Conservation (phyloP, 106 monocot species). For the Xerophyta viscosa region DNA sequence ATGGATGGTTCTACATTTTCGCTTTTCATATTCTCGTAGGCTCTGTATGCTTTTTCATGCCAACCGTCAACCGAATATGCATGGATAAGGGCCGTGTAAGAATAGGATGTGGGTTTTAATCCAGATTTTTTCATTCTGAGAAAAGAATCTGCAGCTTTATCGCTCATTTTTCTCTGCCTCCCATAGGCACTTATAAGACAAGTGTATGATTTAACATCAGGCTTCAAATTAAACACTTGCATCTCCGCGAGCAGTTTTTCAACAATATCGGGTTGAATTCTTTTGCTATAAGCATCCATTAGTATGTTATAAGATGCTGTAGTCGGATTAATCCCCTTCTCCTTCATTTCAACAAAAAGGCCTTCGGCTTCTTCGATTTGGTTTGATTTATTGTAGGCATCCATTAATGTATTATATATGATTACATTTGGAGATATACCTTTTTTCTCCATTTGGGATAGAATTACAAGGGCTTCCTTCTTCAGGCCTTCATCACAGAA, state of each 20-base stretch:
- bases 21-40: constrained; percentile 70
- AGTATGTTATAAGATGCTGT: constrained; percentile 74
- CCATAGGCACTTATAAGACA: constrained; percentile 88
- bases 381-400: constrained; percentile 74
- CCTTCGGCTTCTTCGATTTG: constrained; percentile 92
- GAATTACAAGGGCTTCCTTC: constrained; percentile 86
- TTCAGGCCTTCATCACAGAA: constrained; percentile 85
- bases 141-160: constrained; percentile 81
- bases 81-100: constrained; percentile 86
- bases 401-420: constrained; percentile 90
- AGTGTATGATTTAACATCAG: constrained; percentile 85
- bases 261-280: constrained; percentile 74
- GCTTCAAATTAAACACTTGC: constrained; percentile 44
- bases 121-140: constrained; percentile 78
- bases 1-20: constrained; percentile 63
- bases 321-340: constrained; percentile 66
- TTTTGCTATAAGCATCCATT: constrained; percentile 88
- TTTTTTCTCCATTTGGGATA: constrained; percentile 87
- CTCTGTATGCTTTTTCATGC: constrained; percentile 73
- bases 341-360: constrained; percentile 79
- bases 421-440: constrained; percentile 76
- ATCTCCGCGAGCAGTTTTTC: constrained; percentile 72
- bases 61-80: constrained; percentile 81
- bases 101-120: constrained; percentile 79
- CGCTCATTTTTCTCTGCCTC: constrained; percentile 71